Conservation (phyloP, 2,329 filamentous ascomycete species). For the Aureobasidium sp. region DNA sequence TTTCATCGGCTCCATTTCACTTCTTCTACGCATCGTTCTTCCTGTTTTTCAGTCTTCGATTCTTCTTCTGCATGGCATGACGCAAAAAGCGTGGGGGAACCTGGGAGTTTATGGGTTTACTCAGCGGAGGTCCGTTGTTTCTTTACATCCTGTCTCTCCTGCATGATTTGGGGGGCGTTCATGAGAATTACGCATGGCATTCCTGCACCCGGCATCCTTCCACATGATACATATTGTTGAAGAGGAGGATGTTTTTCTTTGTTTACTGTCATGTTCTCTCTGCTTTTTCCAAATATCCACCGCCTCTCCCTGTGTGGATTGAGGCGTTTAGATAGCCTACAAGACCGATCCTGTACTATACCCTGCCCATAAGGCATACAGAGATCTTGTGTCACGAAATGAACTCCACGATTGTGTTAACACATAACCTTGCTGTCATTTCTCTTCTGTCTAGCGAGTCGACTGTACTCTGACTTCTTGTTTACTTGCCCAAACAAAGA, state of each 20-base stretch:
- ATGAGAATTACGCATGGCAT: constrained; percentile 1
- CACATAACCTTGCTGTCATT: neutral
- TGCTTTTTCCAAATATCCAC: neutral
- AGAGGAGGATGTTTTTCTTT: neutral
- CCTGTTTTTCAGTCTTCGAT: neutral
- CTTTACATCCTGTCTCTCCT: neutral
- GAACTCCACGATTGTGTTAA: neutral
- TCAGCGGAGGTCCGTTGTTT: neutral
- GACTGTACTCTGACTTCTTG: neutral
- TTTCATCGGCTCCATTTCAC: neutral
- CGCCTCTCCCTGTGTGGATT: neutral
- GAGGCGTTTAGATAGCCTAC: neutral
- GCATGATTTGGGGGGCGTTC: neutral
- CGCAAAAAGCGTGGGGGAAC: neutral
- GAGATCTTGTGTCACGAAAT: constrained; percentile 3
- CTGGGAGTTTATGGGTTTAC: neutral
- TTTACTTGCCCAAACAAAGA: neutral
- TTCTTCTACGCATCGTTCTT: neutral
- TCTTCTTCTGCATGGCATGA: neutral
- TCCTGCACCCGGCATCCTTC: neutral
- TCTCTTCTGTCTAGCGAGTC: neutral
- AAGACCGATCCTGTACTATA: constrained; percentile 11
- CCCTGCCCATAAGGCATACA: constrained; percentile 3
- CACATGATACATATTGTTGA: neutral
- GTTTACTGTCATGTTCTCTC: neutral